phyloP scores from a whole-genome alignment of 345 rosid species.

The Carallia pectinifolia region DNA sequence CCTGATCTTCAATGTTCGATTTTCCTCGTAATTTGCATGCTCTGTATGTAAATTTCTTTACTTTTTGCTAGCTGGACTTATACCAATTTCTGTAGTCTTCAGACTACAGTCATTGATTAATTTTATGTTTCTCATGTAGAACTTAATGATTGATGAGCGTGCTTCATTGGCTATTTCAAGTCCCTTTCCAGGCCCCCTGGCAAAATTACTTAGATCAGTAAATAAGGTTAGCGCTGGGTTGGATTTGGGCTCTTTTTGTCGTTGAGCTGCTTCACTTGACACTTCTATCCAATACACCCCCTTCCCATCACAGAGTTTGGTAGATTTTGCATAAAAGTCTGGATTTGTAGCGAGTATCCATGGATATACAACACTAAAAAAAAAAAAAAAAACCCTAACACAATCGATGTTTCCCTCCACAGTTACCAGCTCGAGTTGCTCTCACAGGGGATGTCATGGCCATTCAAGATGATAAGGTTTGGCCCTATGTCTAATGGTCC shows the following conservation, averaged over 20 bases:
- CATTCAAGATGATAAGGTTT: conserved; percentile 68
- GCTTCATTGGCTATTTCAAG: conserved; percentile 68
- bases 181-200: conserved; percentile 71
- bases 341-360: not conserved
- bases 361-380: no score
- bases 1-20: no score
- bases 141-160: conserved; percentile 75
- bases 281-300: not conserved
- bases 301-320: not conserved
- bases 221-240: conserved; percentile 51
- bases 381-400: conserved; percentile 1
- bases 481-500: not conserved
- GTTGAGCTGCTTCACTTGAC: not conserved
- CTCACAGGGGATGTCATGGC: conserved; percentile 69
- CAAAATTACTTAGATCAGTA: conserved; percentile 47
- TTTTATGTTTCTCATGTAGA: conserved; percentile 41
- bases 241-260: conserved; percentile 16
- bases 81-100: not conserved
- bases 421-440: conserved; percentile 79
- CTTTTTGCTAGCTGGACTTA: not conserved
- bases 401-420: conserved; percentile 23
- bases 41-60: not conserved
- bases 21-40: not conserved
- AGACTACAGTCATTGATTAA: not conserved
- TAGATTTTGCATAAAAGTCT: not conserved